These are phyloP conservation scores for Agaricales sp. DNA, from an alignment of 1,284 basidiomycete genomes.

Conservation along the genomic window DNA sequence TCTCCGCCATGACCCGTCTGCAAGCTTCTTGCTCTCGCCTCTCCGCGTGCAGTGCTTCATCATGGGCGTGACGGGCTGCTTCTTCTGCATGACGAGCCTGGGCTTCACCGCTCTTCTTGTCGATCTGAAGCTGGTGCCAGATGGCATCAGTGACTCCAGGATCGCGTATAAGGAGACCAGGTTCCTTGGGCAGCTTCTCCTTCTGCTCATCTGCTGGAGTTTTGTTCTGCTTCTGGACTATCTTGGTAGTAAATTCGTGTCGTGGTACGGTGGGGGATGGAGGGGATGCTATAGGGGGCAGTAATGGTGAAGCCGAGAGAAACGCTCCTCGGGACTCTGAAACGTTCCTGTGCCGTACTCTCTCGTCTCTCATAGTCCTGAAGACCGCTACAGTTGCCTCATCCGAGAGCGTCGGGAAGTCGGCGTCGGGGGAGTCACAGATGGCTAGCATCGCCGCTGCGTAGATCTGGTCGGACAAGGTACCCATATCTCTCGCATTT, in stretches of 20 bases:
- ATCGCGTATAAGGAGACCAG: conserved; percentile 15
- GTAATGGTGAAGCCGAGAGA: not conserved
- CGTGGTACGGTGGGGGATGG: not conserved
- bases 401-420: not conserved
- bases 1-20: conserved; percentile 1
- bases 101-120: conserved; percentile 1
- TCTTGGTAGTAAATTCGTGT: conserved; percentile 11
- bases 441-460: not conserved
- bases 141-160: conserved; percentile 2
- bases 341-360: not conserved
- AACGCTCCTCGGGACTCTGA: not conserved
- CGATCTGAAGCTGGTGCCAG: conserved; percentile 8
- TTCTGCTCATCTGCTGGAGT: conserved; percentile 14
- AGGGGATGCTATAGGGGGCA: not conserved
- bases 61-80: conserved; percentile 1
- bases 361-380: not conserved
- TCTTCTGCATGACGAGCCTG: not conserved
- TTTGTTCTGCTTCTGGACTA: conserved; percentile 15
- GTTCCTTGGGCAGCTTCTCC: conserved; percentile 18
- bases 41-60: conserved; percentile 12
- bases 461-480: conserved; percentile 28
- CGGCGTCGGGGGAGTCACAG: not conserved
- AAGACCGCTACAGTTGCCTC: not conserved
- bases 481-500: conserved; percentile 51
- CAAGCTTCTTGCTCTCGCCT: conserved; percentile 7